Percentiles rank a stretch among this genome's conserved stretches.
These are phyloP conservation scores for Benincasa hispida DNA, from an alignment of 306 rosid species.

Conservation along the genomic window DNA sequence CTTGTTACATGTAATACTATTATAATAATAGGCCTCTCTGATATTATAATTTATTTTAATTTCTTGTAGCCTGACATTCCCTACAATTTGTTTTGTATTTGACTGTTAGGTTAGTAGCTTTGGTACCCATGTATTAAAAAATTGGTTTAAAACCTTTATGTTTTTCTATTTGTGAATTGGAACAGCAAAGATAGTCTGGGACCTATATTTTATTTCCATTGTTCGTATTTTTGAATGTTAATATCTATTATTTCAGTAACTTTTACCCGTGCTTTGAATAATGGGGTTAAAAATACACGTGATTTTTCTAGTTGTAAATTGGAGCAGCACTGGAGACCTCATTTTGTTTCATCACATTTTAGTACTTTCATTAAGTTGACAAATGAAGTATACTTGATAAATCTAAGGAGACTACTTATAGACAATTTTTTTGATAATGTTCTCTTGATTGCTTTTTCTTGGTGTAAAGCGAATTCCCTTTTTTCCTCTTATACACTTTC, in stretches of 20 bases:
- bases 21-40: background rate
- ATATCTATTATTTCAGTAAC: background rate
- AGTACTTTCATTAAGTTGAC: background rate
- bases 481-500: too few species aligned
- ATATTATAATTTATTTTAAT: background rate
- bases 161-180: background rate
- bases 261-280: background rate
- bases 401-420: too few species aligned
- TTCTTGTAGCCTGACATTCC: background rate
- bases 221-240: background rate
- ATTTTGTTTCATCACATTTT: background rate
- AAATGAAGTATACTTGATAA: background rate
- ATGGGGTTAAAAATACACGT: background rate
- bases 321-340: background rate
- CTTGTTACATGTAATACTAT: background rate
- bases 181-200: background rate
- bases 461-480: too few species aligned
- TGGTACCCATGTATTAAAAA: background rate
- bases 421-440: too few species aligned
- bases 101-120: background rate
- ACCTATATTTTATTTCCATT: background rate
- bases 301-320: background rate
- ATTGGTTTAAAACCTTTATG: background rate
- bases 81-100: background rate
- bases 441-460: too few species aligned